These are phyloP conservation scores for Sonneratia caseolaris DNA, from an alignment of 345 rosid species.

Conservation along the genomic window DNA sequence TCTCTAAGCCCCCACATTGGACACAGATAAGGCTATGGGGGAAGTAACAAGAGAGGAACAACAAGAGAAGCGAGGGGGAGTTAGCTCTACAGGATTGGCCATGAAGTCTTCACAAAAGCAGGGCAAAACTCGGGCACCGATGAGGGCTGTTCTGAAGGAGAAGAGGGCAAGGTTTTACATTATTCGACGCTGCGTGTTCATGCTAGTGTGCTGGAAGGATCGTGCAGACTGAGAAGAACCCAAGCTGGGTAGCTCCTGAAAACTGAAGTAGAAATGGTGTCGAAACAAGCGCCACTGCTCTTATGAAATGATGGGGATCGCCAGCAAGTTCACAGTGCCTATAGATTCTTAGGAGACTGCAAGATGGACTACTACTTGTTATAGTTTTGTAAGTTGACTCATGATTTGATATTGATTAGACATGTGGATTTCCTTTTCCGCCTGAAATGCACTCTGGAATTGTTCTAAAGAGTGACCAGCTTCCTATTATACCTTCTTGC, in stretches of 20 bases:
- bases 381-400: not conserved
- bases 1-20: conserved; percentile 3
- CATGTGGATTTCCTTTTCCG: not conserved
- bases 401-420: not conserved
- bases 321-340: not conserved
- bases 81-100: not conserved
- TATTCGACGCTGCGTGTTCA: conserved; percentile 44
- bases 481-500: not conserved
- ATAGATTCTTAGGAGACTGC: not conserved
- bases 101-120: conserved; percentile 16
- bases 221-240: conserved; percentile 25
- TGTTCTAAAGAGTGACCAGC: not conserved
- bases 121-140: conserved; percentile 20
- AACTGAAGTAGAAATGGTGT: not conserved
- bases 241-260: not conserved
- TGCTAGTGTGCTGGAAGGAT: conserved; percentile 74
- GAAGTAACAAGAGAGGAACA: conserved; percentile 8
- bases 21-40: conserved; percentile 8
- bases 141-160: conserved; percentile 36
- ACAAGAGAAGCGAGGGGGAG: not conserved
- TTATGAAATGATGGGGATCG: not conserved
- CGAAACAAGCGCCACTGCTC: not conserved
- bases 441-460: not conserved
- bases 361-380: not conserved
- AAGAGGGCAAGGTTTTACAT: conserved; percentile 54